Conservation (phyloP, 2,329 filamentous ascomycete species). For the Pseudogymnoascus sp. region DNA sequence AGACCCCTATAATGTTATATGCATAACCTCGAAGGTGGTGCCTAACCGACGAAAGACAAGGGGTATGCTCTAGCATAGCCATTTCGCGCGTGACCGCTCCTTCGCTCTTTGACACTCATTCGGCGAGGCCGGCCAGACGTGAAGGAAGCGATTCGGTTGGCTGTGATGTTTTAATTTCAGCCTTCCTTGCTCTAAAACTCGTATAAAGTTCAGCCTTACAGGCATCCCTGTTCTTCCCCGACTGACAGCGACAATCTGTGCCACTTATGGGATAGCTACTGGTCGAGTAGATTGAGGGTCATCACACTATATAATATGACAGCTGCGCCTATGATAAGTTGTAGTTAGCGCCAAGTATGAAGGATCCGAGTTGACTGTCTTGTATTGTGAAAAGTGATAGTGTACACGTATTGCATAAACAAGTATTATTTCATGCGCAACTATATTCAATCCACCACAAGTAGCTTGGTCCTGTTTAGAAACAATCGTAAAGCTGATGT, state of each 20-base stretch:
- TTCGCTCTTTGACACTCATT: background rate
- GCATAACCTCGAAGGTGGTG: background rate
- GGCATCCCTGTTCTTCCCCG: background rate
- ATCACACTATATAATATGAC: background rate
- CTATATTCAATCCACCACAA: background rate
- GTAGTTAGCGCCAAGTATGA: background rate
- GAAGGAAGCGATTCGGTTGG: background rate
- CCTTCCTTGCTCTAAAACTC: background rate
- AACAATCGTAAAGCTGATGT: too few relatives aligned
- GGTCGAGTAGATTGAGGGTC: background rate
- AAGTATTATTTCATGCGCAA: background rate
- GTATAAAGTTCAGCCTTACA: background rate
- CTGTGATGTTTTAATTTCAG: background rate
- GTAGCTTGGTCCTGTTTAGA: too few relatives aligned
- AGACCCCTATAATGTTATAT: background rate
- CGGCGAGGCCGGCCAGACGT: background rate
- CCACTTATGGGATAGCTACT: background rate
- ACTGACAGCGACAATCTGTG: background rate
- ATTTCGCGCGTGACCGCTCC: background rate
- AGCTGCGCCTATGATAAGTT: background rate
- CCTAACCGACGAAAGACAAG: background rate
- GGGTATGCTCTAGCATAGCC: background rate
- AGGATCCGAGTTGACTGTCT: background rate
- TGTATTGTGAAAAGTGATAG: background rate
- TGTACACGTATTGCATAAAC: background rate